Evolutionary conservation across 768 basidiomycete species (phyloP), one percentile per base, ranked within the genome.

Genomic region (Mycena polygramma): DNA sequence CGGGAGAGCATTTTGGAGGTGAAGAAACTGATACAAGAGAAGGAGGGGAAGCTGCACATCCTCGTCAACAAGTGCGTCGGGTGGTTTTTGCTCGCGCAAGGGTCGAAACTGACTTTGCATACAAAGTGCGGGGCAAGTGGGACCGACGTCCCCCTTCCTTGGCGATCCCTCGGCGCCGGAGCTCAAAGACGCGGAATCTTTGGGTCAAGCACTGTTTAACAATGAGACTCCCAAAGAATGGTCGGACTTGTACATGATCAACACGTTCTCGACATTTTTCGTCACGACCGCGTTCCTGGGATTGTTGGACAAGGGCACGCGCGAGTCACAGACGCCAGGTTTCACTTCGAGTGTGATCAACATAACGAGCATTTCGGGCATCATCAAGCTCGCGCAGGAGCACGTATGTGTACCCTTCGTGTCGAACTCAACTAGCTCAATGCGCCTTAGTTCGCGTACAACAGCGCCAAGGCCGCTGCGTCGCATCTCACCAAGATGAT

Each of bases 221-320:
- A 88, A 87, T 70, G 92, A 93, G 71, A 84, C 86, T 6, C 86
- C 89, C 66, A 88, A 89, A 24, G 82, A 79, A 48, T 95, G 94
- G 94, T 78, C 82, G 0, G 79, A 87, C 46, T 78, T 93, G 19
- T 94, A 89, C 76, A 77, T 80, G 15, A 83, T 92, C 79, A 94
- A 95, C 81, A 87, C 91, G 0, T 90, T 91, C 75, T 90, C 94
- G n/a, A 82, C 91, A 62, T 94, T 89, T 81, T 95, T 94, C 76
- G 86, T 90, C 69, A 92, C 92, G 0, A 89, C 87, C 9, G 94
- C 92, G 0, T 94, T 94, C 80, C 79, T 94, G 53, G 93, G 91
- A 7, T 82, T 95, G 49, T 87, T 95, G 53, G 90, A 89, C 63
- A 91, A 90, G 73, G 94, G 92, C 37, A 88, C 91, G 26, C 83